Base-by-base conservation (phyloP, 306 rosid genomes). In the Cucumis hystrix region DNA sequence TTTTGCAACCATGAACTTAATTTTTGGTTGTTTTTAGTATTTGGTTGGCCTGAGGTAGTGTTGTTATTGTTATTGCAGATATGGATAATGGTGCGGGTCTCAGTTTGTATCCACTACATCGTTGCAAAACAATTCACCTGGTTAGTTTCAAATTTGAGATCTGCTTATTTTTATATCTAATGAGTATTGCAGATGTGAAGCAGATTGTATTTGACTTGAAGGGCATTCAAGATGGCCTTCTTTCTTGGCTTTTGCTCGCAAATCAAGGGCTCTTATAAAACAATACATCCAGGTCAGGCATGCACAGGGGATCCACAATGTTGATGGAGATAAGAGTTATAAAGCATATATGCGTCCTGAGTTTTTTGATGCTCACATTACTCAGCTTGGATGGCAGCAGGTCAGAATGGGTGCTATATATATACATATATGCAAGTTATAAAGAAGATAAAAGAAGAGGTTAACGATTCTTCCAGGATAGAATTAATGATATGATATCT, bases 351-450 rank as follows among this genome's bases (percentile, higher is more conserved):
- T 86, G 82, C 77, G 78, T 79, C 89, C 89, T 74, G 87, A 77
- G 74, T 86, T 65, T 80, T 86, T 86, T 69, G 89, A 86, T 77
- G 89, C 89, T 16, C 82, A 81, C 37, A 81, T 86, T 59, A 86
- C 89, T 55, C 89, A 81, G 63, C 80, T 86, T 21, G 89, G 89
- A 74, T 86, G 89, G 89, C 83, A 86, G 83, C 89, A 86, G 86
- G 89, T 83, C 39, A 74, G 83, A 79, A 63, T 62, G 13, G 40
- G 78, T 43, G 79, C 14, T 49, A 33, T 35, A 52, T 12, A 21
- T 7, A 20, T 20, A 5, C 30, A 28, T 39, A 51, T 17, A 57
- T 58, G 33, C 39, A 7, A 9, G 64, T 33, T 39, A 39, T 10
- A 67, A 23, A 61, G 16, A 65, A n/a, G 73, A 39, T 80, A 43